A percentile compares a stretch with the other conserved stretches of the same genome.
phyloP scores from a whole-genome alignment of 116 monocot species.

The Phalaenopsis hybrid region DNA sequence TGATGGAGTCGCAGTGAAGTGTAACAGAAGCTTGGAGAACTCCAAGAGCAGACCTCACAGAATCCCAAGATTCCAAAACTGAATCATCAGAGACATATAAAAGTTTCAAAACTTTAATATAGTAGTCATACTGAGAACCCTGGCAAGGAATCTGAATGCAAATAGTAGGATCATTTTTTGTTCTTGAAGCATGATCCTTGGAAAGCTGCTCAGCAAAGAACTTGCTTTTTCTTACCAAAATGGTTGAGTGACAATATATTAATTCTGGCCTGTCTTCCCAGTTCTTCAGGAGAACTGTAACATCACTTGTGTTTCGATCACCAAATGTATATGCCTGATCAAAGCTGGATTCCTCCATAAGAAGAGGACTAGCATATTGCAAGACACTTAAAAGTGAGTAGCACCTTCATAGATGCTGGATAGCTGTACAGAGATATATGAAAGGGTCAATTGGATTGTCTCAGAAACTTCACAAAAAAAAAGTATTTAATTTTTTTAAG shows the following conservation, averaged over 20 bases:
- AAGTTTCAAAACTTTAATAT: conserved; percentile 65
- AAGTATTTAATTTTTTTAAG: too few species aligned
- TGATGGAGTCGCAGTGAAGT: conserved; percentile 60
- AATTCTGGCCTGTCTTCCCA: conserved; percentile 40
- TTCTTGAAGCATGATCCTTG: background rate
- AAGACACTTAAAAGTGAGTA: conserved; percentile 4
- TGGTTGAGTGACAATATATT: conserved; percentile 58
- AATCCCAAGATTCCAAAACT: conserved; percentile 55
- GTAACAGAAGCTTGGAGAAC: conserved; percentile 58
- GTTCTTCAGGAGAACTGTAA: conserved; percentile 52
- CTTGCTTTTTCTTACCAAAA: conserved; percentile 58
- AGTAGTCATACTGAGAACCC: conserved; percentile 49
- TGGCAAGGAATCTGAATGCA: conserved; percentile 52
- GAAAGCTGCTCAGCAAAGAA: conserved; percentile 65
- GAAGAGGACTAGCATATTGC: conserved; percentile 11
- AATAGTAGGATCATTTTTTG: conserved; percentile 11
- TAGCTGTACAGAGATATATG: background rate
- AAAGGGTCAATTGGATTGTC: background rate
- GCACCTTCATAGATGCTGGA: background rate
- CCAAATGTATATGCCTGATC: conserved; percentile 31
- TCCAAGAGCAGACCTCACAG: conserved; percentile 62
- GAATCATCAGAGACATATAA: conserved; percentile 51
- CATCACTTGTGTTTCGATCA: conserved; percentile 59
- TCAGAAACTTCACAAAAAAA: background rate
- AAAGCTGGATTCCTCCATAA: conserved; percentile 40